Percentiles rank a stretch among this genome's conserved stretches.
These are phyloP conservation scores for Tuber melanosporum DNA, from an alignment of 495 filamentous ascomycete genomes.

Conservation along the genomic window DNA sequence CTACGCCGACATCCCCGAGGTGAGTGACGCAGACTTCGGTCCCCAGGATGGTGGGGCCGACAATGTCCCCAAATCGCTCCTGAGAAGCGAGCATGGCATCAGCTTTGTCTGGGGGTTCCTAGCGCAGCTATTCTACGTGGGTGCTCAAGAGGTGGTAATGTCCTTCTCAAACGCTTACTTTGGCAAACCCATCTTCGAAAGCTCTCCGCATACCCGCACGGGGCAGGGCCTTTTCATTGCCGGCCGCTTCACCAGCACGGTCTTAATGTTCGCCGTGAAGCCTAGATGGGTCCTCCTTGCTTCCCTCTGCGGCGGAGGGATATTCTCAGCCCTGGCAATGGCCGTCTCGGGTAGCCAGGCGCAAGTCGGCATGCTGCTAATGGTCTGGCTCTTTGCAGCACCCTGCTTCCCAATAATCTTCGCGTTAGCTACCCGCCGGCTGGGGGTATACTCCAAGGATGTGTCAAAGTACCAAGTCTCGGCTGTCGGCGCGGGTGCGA, in stretches of 20 bases:
- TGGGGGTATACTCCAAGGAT: conserved; percentile 56
- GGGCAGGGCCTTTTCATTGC: conserved; percentile 57
- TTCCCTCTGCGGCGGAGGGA: conserved; percentile 52
- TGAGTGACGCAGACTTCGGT: conserved; percentile 56
- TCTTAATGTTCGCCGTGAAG: conserved; percentile 52
- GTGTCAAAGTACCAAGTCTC: conserved; percentile 51
- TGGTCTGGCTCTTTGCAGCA: conserved; percentile 55
- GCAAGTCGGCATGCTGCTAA: conserved; percentile 50
- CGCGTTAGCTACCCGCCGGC: conserved; percentile 55
- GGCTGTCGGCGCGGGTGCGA: conserved; percentile 54
- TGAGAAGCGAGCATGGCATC: conserved; percentile 9
- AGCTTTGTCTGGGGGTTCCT: conserved; percentile 46
- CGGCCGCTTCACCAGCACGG: conserved; percentile 57
- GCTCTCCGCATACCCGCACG: conserved; percentile 45
- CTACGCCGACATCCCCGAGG: conserved; percentile 62
- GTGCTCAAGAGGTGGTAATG: conserved; percentile 57
- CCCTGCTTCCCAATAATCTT: conserved; percentile 59
- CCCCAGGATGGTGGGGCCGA: neutral
- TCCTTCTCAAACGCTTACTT: conserved; percentile 26
- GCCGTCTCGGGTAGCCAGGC: conserved; percentile 45
- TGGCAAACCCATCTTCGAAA: conserved; percentile 2
- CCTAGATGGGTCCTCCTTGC: conserved; percentile 58
- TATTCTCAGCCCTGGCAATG: conserved; percentile 54
- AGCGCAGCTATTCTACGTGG: conserved; percentile 61
- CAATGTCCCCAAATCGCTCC: conserved; percentile 1